Percentiles rank a stretch among this genome's conserved stretches.
phyloP scores from a whole-genome alignment of 2,329 filamentous ascomycete genomes.

The Aspergillus intermedius region DNA sequence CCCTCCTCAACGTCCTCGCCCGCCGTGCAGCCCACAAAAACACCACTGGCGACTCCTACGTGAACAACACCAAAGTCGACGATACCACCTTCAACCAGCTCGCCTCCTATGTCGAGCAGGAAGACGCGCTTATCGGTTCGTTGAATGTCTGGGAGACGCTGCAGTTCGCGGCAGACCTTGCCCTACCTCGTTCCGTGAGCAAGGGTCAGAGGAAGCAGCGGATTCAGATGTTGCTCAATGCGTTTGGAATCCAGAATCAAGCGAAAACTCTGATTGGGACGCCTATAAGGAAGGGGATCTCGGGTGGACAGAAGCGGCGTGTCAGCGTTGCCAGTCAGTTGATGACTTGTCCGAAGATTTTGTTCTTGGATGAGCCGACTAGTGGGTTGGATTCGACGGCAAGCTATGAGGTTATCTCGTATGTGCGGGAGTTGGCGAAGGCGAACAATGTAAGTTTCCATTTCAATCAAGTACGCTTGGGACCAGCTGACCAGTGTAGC shows the following conservation, averaged over 20 bases:
- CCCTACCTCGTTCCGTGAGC: constrained; percentile 47
- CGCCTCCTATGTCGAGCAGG: constrained; percentile 77
- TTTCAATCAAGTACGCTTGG: too few species aligned
- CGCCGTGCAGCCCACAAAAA: constrained; percentile 51
- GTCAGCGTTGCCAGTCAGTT: constrained; percentile 74
- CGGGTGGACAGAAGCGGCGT: constrained; percentile 76
- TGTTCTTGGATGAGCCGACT: constrained; percentile 81
- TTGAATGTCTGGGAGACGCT: constrained; percentile 76
- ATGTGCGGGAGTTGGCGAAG: constrained; percentile 60
- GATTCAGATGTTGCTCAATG: constrained; percentile 59
- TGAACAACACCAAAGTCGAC: constrained; percentile 57
- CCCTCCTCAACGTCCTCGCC: constrained; percentile 72
- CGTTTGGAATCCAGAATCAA: constrained; percentile 68
- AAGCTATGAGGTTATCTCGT: constrained; percentile 69
- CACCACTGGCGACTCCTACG: constrained; percentile 49
- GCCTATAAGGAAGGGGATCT: constrained; percentile 74
- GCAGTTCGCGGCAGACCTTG: constrained; percentile 66
- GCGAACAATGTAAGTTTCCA: constrained; percentile 53
- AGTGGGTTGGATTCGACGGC: constrained; percentile 75
- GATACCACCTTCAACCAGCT: constrained; percentile 56
- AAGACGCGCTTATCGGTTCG: constrained; percentile 75
- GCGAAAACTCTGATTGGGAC: constrained; percentile 70
- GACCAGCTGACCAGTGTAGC: constrained; percentile 35
- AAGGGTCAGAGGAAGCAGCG: constrained; percentile 56
- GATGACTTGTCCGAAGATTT: constrained; percentile 70